phyloP scores from a whole-genome alignment of 352 stramenopile genomes.

The Globisporangium abappressorium region DNA sequence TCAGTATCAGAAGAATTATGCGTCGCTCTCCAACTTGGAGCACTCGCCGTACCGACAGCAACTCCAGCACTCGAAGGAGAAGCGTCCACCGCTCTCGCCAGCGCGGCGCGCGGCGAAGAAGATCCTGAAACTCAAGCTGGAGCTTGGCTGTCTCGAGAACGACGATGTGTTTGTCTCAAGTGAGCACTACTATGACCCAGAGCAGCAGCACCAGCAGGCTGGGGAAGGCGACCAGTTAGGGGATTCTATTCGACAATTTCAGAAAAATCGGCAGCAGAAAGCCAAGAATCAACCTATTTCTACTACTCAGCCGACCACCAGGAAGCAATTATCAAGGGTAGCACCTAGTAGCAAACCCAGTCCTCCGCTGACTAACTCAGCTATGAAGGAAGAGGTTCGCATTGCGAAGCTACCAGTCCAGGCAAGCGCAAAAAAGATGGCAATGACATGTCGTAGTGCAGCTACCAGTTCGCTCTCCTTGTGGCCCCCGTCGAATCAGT shows the following conservation, averaged over 20 bases:
- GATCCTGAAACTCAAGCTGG: conserved; percentile 51
- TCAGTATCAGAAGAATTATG: neutral
- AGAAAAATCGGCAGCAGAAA: neutral
- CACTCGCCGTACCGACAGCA: conserved; percentile 41
- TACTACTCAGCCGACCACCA: neutral
- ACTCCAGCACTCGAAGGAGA: conserved; percentile 19
- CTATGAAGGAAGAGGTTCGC: neutral
- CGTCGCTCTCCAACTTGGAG: neutral
- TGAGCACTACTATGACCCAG: neutral
- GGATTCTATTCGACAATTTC: neutral
- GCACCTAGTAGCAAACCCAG: neutral
- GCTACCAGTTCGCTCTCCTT: neutral
- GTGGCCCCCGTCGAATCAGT: neutral
- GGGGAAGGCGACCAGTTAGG: neutral
- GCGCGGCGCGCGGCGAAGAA: conserved; percentile 48
- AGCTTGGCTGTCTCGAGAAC: conserved; percentile 15
- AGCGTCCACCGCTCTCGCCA: conserved; percentile 29
- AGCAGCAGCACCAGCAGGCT: neutral
- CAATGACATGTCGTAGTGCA: neutral
- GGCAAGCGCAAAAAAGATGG: neutral
- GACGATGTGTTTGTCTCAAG: neutral
- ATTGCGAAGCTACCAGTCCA: neutral
- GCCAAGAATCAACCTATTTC: neutral
- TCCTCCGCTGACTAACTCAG: neutral
- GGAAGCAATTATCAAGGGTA: neutral